Conservation (phyloP, 2,329 filamentous ascomycete species). For the Trichoderma afroharzianum region DNA sequence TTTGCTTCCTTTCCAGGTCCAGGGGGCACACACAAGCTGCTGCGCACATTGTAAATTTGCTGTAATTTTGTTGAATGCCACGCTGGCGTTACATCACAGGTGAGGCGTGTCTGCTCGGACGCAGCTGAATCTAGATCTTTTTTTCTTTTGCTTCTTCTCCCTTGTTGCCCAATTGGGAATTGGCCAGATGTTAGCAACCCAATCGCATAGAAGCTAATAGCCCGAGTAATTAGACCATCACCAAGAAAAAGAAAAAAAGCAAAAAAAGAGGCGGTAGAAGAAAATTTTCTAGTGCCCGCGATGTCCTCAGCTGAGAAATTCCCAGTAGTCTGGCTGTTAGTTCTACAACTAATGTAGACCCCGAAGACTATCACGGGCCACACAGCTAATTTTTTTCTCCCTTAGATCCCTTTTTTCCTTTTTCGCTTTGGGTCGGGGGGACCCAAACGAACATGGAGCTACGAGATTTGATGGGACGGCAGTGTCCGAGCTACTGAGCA, state of each 20-base stretch:
- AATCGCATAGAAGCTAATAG: neutral
- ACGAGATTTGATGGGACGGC: neutral
- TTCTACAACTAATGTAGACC: neutral
- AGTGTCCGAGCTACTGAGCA: neutral
- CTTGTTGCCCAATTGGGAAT: neutral
- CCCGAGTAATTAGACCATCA: neutral
- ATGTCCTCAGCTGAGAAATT: neutral
- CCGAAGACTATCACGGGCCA: neutral
- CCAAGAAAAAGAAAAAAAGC: neutral
- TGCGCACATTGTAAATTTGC: neutral
- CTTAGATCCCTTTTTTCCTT: neutral
- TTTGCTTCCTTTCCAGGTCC: neutral
- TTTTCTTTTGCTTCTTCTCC: neutral
- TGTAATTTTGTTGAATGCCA: neutral
- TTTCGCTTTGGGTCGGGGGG: neutral
- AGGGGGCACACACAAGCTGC: neutral
- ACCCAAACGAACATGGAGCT: neutral
- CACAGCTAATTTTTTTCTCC: neutral
- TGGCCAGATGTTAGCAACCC: neutral
- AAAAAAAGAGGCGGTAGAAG: neutral
- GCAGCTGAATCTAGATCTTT: neutral
- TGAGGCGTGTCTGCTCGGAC: neutral
- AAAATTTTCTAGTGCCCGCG: constrained; percentile 9
- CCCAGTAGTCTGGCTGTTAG: neutral
- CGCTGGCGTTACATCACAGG: neutral